Base-by-base conservation (phyloP, 2,329 filamentous ascomycete genomes). In the Fusarium nisikadoi region DNA sequence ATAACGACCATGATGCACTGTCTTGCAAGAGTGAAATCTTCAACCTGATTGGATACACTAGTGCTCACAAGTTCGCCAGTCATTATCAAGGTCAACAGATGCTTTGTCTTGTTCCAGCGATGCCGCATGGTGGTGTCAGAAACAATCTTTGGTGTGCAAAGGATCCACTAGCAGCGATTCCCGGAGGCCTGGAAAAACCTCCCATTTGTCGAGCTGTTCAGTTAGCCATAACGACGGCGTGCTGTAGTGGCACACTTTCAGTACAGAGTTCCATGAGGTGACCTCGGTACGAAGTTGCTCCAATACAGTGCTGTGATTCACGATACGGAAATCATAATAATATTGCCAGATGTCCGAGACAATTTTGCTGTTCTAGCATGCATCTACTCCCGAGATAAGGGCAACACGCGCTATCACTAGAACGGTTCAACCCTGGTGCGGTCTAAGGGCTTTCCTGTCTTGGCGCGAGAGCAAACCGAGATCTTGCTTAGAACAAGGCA, bases 141-240 rank as follows among this genome's bases (percentile, higher is more conserved):
- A 78, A 74, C 76, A 71, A 77, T 79, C 70, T 76, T 76, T 79
- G 77, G 73, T 73, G 69, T 75, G 71, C 63, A 55, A 64, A 62
- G 61, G 71, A 67, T 75, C 76, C 73, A 77, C 73, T 64, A 70
- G 65, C 68, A 72, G 65, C 64, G 60, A 68, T 66, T 63, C 43
- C 72, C 76, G 77, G 70, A 77, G 62, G 73, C 65, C 69, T 78
- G 77, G 77, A 71, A 78, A 73, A 77, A 56, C 65, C 71, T 74
- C 78, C 71, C 61, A 78, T 78, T 79, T 77, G 78, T 61, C 70
- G 29, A 50, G 57, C 55, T 67, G 53, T 33, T 66, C 58, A 68
- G 65, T 62, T 68, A 58, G 41, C 60, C 53, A 66, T 66, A 67
- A 67, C 59, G 76, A 74, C 75, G 77, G 77, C 75, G 74, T 62